Evolutionary conservation across 306 rosid species (phyloP), one percentile per base, ranked within the genome.

Genomic region (Acacia acuminata): DNA sequence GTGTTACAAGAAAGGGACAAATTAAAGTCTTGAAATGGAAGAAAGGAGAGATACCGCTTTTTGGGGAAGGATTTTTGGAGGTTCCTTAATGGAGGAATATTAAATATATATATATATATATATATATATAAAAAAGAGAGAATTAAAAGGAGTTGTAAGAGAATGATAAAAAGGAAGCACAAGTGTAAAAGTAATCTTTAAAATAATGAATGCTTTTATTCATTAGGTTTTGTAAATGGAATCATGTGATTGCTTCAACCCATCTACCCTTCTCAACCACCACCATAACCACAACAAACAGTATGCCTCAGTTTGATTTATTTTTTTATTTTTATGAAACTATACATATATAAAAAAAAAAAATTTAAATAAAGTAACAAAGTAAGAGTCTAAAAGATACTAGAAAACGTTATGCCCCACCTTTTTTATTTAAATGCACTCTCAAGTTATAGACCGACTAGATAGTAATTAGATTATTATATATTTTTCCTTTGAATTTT

Each of bases 211-310:
- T 82, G 81, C 76, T 60, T 34, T 73, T 77, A 56, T 84, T 47
- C 83, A 84, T 79, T 79, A 83, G 86, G 87, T 83, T 68, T 70
- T 88, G 84, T 70, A 82, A 84, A 84, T 79, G 6, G 77, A 87
- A 82, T 84, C 90, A 88, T 90, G 95, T 94, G 94, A 88, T 87
- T 85, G 91, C 83, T 86, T 85, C 90, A 74, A 82, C 84, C 63
- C 86, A 91, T 86, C 98, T 92, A 91, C 97, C 97, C 66, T 89
- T 94, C 98, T 81, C 80, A 94, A 88, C 97, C 79, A 88, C 97
- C 79, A 88, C 98, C 93, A 92, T 79, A 73, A 63, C 69, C 38
- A 63, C 38, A 63, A 63, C 19, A 63, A 63, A 63, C 68, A 63
- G 27, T 63, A 63, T 25, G 40, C 40, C 20, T 27, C 40, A 1